Conservation (phyloP, 768 basidiomycete species). For the Mycena maculata region DNA sequence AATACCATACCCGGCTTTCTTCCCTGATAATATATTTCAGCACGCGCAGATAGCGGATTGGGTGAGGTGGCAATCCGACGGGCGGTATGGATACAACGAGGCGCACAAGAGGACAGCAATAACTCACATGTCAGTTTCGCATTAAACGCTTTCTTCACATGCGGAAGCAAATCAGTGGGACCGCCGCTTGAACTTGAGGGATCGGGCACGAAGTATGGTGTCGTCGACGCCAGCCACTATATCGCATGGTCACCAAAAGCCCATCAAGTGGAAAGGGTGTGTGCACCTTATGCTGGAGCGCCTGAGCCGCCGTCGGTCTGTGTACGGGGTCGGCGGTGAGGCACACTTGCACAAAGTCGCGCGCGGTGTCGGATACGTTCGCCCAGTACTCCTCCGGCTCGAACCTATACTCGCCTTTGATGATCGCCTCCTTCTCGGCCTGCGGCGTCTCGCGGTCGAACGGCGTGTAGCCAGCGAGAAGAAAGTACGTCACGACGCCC, state of each 20-base stretch:
- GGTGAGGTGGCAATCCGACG: no score
- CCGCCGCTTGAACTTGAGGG: slow-evolving; percentile 65
- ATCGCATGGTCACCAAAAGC: neutral
- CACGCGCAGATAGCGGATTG: no score
- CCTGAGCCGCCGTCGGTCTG: slow-evolving; percentile 83
- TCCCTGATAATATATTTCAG: slow-evolving; percentile 64
- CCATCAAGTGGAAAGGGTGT: neutral
- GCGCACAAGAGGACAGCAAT: slow-evolving; percentile 10
- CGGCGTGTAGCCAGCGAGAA: slow-evolving; percentile 92
- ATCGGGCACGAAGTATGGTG: slow-evolving; percentile 79
- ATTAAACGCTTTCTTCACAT: slow-evolving; percentile 91
- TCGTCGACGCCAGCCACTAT: slow-evolving; percentile 77
- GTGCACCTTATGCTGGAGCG: slow-evolving; percentile 73
- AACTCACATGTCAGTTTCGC: slow-evolving; percentile 85
- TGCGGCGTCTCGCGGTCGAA: slow-evolving; percentile 84
- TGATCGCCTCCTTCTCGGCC: slow-evolving; percentile 28
- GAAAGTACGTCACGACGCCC: slow-evolving; percentile 98
- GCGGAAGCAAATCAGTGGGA: slow-evolving; percentile 84
- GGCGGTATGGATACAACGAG: no score
- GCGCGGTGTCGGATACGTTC: slow-evolving; percentile 85
- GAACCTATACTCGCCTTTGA: slow-evolving; percentile 24
- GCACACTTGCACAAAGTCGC: slow-evolving; percentile 84
- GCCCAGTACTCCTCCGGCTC: slow-evolving; percentile 80
- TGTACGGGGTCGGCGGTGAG: slow-evolving; percentile 84
- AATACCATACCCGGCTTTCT: slow-evolving; percentile 88